Base-by-base conservation (phyloP, 768 basidiomycete species). In the Termitomyces sp. region DNA sequence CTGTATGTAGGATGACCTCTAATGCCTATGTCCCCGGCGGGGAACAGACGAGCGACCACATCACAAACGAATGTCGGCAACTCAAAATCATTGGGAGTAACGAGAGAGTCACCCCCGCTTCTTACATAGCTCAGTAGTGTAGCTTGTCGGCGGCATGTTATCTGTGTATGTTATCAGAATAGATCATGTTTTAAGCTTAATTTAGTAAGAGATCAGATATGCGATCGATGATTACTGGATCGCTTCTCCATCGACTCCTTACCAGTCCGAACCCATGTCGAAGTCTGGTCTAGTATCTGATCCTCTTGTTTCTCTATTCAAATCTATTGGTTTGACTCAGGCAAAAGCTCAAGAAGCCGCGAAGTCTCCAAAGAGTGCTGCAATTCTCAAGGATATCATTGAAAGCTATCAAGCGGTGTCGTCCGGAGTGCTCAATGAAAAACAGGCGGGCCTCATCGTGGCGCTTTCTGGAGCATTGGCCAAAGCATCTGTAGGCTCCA, bases 301-400 rank as follows among this genome's bases (percentile, higher is more conserved):
- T 55, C 66, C 72, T 9, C 64, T 79, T 28, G 68, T 80, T 18
- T 40, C 71, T 20, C 77, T 89, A 40, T 94, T 95, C 78, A 82
- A 86, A 69, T 82, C 86, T 40, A 87, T 94, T 58, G 92, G 91
- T 28, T 77, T 97, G 47, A 77, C 87, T 44, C 79, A 84, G 60
- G 74, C 87, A 55, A 92, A 93, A 70, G 91, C 95, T 1, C 80
- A 81, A 10, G 93, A 97, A 66, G 89, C 91, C 5, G 84, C 86
- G 38, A 91, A 93, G 70, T 89, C 82, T 60, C 77, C 88, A 4
- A 96, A 93, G 77, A 84, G 83, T 67, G 89, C 92, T 5, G 70
- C 79, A 4, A 75, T 86, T 20, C 79, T 95, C 58, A 85, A 83
- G 66, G 82, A 82, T 26, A 80, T 95, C 53, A 86, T 94, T 61